Base-by-base conservation (phyloP, 306 rosid species). In the Herpetospermum pedunculosum region DNA sequence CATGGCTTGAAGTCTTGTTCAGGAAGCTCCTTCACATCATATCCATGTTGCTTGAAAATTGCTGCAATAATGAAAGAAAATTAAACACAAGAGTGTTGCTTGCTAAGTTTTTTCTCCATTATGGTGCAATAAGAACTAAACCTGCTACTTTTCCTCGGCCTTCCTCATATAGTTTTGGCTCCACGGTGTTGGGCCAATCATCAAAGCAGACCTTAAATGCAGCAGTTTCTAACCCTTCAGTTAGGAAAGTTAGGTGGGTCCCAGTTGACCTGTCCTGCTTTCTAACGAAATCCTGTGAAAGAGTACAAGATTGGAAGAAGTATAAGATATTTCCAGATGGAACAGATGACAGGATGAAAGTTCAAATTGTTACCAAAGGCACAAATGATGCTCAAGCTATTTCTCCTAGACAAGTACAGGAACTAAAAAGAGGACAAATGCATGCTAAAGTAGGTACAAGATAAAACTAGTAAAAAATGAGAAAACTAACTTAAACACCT, bases 71-170 rank as follows among this genome's bases (percentile, higher is more conserved):
- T 32, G 76, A 68, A 75, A 65, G 40, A 75, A 64, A 64, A 14
- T 40, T 75, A 77, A 41, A 85, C 15, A 50, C 41, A 9, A 30
- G 38, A 37, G 75, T 25, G 68, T 26, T 77, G 80, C 23, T 44
- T 21, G 64, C 52, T 3, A 38, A 59, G 11, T 11, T 58, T 28
- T 74, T 59, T 67, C 34, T 25, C 72, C 72, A 40, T 38, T 67
- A 38, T 67, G 21, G 21, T 57, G 57, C 77, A 58, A 18, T 58
- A 11, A 16, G 29, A 26, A 69, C 58, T 48, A 75, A 75, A 93
- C 98, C 98, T 93, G 98, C 98, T 30, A 93, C 98, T 93, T 93
- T 93, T 75, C 83, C 98, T 76, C 87, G 87, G 41, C 98, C 98
- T 85, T 93, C 98, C 81, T 93, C 98, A 62, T 89, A 93, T 72